Evolutionary conservation across 768 basidiomycete species (phyloP).

Genomic region (Cystofilobasidium macerans): DNA sequence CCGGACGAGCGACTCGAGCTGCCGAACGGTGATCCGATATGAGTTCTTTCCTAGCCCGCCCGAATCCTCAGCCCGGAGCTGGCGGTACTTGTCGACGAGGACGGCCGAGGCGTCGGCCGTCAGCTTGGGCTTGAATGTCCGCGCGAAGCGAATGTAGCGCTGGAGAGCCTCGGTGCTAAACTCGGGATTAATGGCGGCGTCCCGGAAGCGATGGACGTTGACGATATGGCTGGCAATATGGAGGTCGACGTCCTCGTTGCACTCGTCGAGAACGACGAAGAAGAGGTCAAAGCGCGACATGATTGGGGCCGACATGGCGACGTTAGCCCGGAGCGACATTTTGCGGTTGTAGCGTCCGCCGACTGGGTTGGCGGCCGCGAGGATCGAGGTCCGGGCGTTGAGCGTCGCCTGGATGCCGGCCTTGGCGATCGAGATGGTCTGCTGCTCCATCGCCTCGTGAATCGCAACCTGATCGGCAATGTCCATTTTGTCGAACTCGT

Average conservation of each 20-base stretch:
- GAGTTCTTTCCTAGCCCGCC: conserved; percentile 79
- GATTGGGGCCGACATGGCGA: conserved; percentile 96
- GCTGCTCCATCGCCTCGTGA: conserved; percentile 99
- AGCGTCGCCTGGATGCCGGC: conserved; percentile 97
- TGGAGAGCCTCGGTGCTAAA: conserved; percentile 95
- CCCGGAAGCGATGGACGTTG: conserved; percentile 89
- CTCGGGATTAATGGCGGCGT: conserved; percentile 88
- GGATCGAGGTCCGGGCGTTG: conserved; percentile 92
- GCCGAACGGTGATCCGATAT: conserved; percentile 94
- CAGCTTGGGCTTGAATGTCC: conserved; percentile 97
- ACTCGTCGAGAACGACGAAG: conserved; percentile 96
- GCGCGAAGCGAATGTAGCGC: conserved; percentile 88
- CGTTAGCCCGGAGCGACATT: conserved; percentile 77
- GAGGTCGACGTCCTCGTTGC: conserved; percentile 79
- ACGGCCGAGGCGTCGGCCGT: conserved; percentile 85
- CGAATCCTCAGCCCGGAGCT: conserved; percentile 82
- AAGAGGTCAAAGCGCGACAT: conserved; percentile 99
- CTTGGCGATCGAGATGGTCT: conserved; percentile 97
- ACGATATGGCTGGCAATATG: conserved; percentile 96
- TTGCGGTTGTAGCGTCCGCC: conserved; percentile 94
- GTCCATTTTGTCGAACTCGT: conserved; percentile 99
- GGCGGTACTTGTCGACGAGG: conserved; percentile 88
- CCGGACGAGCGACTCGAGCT: conserved; percentile 96
- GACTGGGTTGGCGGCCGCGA: conserved; percentile 96
- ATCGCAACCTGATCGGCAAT: conserved; percentile 96